Base-by-base conservation (phyloP, 2,329 filamentous ascomycete species). In the Teratosphaeria zuluensis region DNA sequence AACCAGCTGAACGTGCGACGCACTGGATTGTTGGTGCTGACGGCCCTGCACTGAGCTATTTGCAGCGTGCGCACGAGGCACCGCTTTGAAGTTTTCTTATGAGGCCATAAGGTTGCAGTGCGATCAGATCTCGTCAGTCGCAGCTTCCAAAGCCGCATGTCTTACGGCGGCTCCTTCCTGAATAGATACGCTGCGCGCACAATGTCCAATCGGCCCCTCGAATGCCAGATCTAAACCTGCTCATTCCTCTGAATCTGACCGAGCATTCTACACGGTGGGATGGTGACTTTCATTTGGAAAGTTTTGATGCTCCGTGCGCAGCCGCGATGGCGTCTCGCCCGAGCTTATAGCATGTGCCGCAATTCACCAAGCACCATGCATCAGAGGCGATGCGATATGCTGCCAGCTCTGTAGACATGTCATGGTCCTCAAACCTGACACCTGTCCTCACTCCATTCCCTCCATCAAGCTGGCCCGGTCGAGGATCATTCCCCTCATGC, bases 391-490 rank as follows among this genome's bases (percentile, higher is more conserved):
- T 35, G 33, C 33, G 33, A 35, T 9, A 35, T 35, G 33, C 12
- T 42, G 12, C 35, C 35, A 42, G 35, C 12, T 42, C 4, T 48
- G n/a, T 16, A 8, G 19, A 48, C 16, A 21, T 48, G 16, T 19
- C 42, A 19, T 9, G n/a, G 42, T 21, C 42, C 19, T 5, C n/a
- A 16, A 19, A 6, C 2, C 2, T n/a, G 19, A 8, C 42, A 48
- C 42, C n/a, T 48, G 16, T 24, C 38, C 51, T 63, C 75, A 88
- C 69, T 89, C 81, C 91, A 96, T 96, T 19, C 92, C 94, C 64
- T 90, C 87, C 89, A 97, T 92, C 68, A 96, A 81, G 70, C 92
- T 89, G 16, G 90, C 86, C 64, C 87, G 86, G 74, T 99, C 94
- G 56, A 99, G 77, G 65, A 95, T 81, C 92, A 97, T 96, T 31